phyloP scores from a whole-genome alignment of 1,284 basidiomycete species.

The Trichosporon asahii region DNA sequence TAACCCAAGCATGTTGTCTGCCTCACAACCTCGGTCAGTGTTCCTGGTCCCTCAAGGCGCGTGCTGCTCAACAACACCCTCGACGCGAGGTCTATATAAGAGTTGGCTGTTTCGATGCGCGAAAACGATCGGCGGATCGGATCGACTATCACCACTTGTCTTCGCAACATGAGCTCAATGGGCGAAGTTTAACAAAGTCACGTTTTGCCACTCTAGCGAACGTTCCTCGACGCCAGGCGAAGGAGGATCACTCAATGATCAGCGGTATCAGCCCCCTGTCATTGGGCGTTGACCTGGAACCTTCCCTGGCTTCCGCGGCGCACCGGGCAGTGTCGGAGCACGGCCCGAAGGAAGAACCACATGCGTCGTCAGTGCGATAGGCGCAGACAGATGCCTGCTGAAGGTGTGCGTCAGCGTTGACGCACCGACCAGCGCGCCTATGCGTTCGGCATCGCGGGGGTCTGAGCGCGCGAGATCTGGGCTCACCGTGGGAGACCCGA shows the following conservation, averaged over 20 bases:
- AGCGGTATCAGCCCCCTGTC: background rate
- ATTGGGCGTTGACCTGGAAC: too few relatives aligned
- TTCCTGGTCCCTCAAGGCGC: background rate
- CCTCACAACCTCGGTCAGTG: background rate
- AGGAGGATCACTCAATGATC: background rate
- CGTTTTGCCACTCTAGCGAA: background rate
- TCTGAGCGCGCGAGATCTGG: too few relatives aligned
- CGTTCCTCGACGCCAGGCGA: background rate
- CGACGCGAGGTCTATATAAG: background rate
- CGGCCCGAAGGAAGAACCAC: too few relatives aligned
- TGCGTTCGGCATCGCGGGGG: background rate
- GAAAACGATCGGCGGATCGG: background rate
- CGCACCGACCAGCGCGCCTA: background rate
- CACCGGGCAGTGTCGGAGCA: too few relatives aligned
- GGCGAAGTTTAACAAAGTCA: too few relatives aligned
- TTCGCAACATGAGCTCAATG: too few relatives aligned
- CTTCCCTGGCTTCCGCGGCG: too few relatives aligned
- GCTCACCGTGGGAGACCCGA: background rate
- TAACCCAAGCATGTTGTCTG: background rate
- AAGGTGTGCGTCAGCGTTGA: too few relatives aligned
- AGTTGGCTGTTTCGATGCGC: background rate
- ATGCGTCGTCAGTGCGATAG: too few relatives aligned
- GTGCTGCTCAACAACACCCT: background rate
- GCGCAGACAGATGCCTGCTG: too few relatives aligned
- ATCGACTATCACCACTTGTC: too few relatives aligned